Evolutionary conservation across 331 rosid species (phyloP), one percentile per base, ranked within the genome.

Genomic region (Dryas integrifolia): DNA sequence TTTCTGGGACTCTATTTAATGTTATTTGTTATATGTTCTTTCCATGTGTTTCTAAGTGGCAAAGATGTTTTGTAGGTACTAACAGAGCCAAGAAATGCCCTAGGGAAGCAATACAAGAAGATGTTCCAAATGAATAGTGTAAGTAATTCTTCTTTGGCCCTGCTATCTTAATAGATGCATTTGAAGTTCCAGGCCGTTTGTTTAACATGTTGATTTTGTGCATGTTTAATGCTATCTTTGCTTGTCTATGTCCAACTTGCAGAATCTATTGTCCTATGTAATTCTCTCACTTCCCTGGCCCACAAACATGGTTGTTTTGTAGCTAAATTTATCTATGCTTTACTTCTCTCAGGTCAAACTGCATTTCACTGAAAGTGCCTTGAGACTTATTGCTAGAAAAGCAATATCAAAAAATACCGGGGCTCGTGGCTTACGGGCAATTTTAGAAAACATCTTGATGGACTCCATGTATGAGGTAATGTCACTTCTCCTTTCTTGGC

Each of bases 381-480:
- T 90, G 73, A 89, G 87, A 78, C 77, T 87, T 67, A 83, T 92
- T 80, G 90, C 96, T 60, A 92, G 65, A 73, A 89, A 86, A 75
- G 96, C 96, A 63, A 82, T 92, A 71, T 88, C 96, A 24, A 91
- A 92, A 76, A 92, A 85, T 85, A 95, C 97, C 0, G 97, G 98
- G 24, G 99, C 92, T 59, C 93, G 98, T 47, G 99, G 99, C 67
- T 70, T 95, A 76, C 86, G 96, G 21, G 81, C 96, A 52, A 78
- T 92, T 78, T 76, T 95, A 65, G 99, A 95, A 82, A 83, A 72
- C 77, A 77, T 95, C 63, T 82, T 95, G 85, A 96, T 89, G 89
- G 98, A 94, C 70, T 80, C 97, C 46, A 94, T 91, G 96, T 94
- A 86, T 80, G 98, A 94, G 96, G 98, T 94, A 58, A 76, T 76